A percentile compares a stretch with the other conserved stretches of the same genome.
These are phyloP conservation scores for Penicillium sp. DNA, from an alignment of 2,329 filamentous ascomycete species.

Conservation along the genomic window DNA sequence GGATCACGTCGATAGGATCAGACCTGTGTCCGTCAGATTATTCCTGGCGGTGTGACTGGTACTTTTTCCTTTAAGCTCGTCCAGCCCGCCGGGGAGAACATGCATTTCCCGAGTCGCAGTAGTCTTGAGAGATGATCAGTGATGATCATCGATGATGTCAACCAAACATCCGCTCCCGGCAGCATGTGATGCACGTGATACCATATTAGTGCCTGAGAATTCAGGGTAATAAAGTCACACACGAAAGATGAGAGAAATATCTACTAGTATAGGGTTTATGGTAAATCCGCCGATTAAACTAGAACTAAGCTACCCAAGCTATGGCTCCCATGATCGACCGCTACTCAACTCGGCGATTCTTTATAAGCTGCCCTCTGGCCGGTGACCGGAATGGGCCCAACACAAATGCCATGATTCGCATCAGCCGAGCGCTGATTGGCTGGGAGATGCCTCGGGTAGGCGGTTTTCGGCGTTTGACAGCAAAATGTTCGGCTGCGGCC, in stretches of 20 bases:
- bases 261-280: no score
- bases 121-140: background rate
- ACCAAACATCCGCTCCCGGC: background rate
- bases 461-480: conserved; percentile 29
- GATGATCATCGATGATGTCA: conserved; percentile 9
- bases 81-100: background rate
- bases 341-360: conserved; percentile 5
- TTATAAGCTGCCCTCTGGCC: background rate
- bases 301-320: no score
- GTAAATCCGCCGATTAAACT: no score
- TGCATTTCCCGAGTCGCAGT: background rate
- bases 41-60: conserved; percentile 6
- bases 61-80: background rate
- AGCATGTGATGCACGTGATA: conserved; percentile 13
- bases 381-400: conserved; percentile 10
- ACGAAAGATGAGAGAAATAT: no score
- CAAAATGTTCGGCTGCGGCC: conserved; percentile 6
- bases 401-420: conserved; percentile 25
- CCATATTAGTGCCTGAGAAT: background rate
- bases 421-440: conserved; percentile 34
- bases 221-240: background rate
- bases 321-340: conserved; percentile 5
- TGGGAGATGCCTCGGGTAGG: conserved; percentile 24
- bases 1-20: background rate
- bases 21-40: background rate